phyloP scores from a whole-genome alignment of 148 eudicot genomes.

The Silene uniflora region DNA sequence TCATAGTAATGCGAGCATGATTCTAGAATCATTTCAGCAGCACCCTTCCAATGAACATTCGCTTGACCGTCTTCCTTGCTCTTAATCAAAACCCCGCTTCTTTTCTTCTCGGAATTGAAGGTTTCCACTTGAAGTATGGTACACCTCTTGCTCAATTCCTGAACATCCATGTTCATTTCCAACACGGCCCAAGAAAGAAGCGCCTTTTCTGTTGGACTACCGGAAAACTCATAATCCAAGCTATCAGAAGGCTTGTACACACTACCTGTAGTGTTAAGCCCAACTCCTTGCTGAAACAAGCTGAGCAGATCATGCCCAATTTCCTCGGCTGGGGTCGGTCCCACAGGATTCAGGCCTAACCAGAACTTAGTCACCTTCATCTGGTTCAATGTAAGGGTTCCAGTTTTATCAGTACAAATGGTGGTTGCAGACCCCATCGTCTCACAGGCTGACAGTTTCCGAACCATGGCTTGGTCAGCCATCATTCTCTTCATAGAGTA shows the following conservation, averaged over 20 bases:
- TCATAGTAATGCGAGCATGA: conserved; percentile 21
- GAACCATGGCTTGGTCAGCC: conserved; percentile 35
- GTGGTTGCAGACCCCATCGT: conserved; percentile 41
- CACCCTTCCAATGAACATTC: conserved; percentile 27
- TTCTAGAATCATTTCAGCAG: conserved; percentile 24
- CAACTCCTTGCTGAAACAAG: conserved; percentile 27
- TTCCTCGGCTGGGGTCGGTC: neutral
- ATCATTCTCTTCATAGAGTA: conserved; percentile 40
- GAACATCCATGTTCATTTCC: conserved; percentile 22
- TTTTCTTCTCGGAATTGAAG: conserved; percentile 26
- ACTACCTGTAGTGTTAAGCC: conserved; percentile 32
- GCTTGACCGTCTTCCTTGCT: neutral
- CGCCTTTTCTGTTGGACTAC: conserved; percentile 27
- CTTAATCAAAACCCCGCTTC: conserved; percentile 24
- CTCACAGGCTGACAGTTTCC: conserved; percentile 39
- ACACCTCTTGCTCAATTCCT: conserved; percentile 1
- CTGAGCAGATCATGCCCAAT: conserved; percentile 11
- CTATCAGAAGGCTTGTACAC: conserved; percentile 13
- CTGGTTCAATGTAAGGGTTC: conserved; percentile 31
- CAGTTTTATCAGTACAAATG: conserved; percentile 39
- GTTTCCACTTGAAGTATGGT: conserved; percentile 21
- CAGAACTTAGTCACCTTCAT: conserved; percentile 35
- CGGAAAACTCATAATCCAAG: conserved; percentile 25
- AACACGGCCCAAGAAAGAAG: conserved; percentile 22
- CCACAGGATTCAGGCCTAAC: conserved; percentile 19